Base-by-base conservation (phyloP, 305 asterid species). In the Solanum hybrid region DNA sequence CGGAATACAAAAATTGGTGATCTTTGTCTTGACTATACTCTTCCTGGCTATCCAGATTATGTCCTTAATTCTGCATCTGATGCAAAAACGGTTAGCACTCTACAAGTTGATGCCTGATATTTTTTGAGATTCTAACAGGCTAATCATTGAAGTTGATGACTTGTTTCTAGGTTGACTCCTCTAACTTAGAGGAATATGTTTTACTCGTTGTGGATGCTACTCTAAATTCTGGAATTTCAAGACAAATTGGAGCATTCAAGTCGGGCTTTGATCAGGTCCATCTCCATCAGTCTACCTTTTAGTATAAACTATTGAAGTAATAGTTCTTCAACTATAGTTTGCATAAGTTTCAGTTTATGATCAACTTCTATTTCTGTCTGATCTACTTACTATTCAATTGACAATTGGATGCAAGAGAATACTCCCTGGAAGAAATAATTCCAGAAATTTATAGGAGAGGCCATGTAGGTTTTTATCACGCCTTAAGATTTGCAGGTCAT, bases 11-110 rank as follows among this genome's bases (percentile, higher is more conserved):
- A 92, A 93, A 95, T 98, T 34, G 98, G 95, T 94, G 99, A 98
- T 91, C 95, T 98, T 87, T 95, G 95, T 94, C 96, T 98, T 90
- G 99, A 96, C 93, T 98, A 95, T 91, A 91, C 95, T 84, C 95
- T 98, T 92, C 99, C 99, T 26, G 99, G 99, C 26, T 95, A 95
- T 93, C 98, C 97, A 42, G 99, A 98, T 92, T 98, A 94, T 89
- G 90, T 89, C 86, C 94, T 94, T 74, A 89, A 61, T 69, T 90
- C 94, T 75, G 92, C 92, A 34, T 90, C 95, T 51, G 93, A 93
- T 85, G 86, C 93, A 18, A 91, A 92, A 90, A 94, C 90, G 99
- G 99, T 98, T 91, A 92, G 98, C 86, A 89, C 90, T 91, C 89
- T 42, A 89, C 71, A 51, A 42, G 84, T 91, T 86, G 82, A 89